These are phyloP conservation scores for Thielaviopsis punctulata DNA, from an alignment of 2,329 filamentous ascomycete species.

Conservation along the genomic window DNA sequence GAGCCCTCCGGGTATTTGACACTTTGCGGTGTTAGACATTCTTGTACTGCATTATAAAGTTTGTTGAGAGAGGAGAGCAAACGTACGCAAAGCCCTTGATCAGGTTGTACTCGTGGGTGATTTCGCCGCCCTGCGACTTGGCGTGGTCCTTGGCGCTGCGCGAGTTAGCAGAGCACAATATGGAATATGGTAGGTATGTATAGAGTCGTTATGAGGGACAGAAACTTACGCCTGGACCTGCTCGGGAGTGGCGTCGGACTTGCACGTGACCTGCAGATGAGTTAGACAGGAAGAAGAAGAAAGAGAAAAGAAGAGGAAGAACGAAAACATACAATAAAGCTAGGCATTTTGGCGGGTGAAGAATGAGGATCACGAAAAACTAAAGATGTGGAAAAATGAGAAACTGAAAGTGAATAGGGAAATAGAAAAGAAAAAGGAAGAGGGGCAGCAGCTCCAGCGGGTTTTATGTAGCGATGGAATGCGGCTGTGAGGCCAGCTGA, in stretches of 20 bases:
- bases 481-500: neutral
- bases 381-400: neutral
- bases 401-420: constrained; percentile 6
- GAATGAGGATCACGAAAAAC: too few species aligned
- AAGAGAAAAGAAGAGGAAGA: constrained; percentile 1
- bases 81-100: constrained; percentile 90
- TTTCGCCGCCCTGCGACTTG: constrained; percentile 60
- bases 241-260: constrained; percentile 46
- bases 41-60: too few species aligned
- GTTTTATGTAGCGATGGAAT: constrained; percentile 9
- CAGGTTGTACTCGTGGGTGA: constrained; percentile 66
- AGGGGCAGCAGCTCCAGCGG: neutral
- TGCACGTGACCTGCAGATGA: constrained; percentile 55
- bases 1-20: constrained; percentile 48
- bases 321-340: constrained; percentile 32
- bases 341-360: constrained; percentile 28
- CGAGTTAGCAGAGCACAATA: neutral
- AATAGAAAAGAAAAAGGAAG: constrained; percentile 9
- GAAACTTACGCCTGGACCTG: constrained; percentile 47
- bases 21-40: neutral
- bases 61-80: neutral
- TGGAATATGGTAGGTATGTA: neutral
- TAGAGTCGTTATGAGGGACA: neutral
- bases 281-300: constrained; percentile 11
- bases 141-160: constrained; percentile 60